A percentile compares a stretch with the other conserved stretches of the same genome.
phyloP scores from a whole-genome alignment of 305 asterid genomes.

The Rubia occidens region DNA sequence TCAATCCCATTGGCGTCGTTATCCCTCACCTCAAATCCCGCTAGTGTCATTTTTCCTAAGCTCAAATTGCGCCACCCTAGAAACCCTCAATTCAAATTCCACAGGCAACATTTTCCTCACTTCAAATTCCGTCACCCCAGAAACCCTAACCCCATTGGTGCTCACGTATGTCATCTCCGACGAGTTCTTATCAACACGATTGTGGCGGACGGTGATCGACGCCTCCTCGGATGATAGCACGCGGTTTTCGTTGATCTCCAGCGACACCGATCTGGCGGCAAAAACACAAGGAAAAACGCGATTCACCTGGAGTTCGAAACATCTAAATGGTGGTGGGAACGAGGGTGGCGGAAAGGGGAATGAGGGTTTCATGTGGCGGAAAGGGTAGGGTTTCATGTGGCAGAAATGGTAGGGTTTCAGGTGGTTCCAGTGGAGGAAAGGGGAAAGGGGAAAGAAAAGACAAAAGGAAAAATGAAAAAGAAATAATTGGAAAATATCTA shows the following conservation, averaged over 20 bases:
- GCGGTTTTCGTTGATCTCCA: conserved; percentile 53
- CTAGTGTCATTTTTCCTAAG: too few species aligned
- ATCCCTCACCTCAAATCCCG: conserved; percentile 34
- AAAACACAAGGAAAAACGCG: conserved; percentile 47
- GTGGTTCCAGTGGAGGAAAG: too few species aligned
- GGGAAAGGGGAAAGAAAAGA: too few species aligned
- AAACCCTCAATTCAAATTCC: too few species aligned
- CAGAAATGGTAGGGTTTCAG: too few species aligned
- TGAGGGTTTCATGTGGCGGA: too few species aligned
- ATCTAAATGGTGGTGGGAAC: conserved; percentile 19
- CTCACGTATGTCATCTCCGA: conserved; percentile 62
- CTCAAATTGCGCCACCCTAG: too few species aligned
- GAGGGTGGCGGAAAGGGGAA: too few species aligned
- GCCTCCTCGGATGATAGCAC: conserved; percentile 47
- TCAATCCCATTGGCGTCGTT: conserved; percentile 19
- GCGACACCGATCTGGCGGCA: conserved; percentile 48
- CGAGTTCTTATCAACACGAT: conserved; percentile 51
- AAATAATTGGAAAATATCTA: too few species aligned
- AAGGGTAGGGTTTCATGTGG: too few species aligned
- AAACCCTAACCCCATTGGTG: conserved; percentile 47
- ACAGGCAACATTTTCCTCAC: too few species aligned
- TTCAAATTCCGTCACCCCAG: conserved; percentile 52
- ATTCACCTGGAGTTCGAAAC: conserved; percentile 56
- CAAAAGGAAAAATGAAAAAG: too few species aligned
- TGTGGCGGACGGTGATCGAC: conserved; percentile 46